Conservation (phyloP, 345 rosid genomes). For the Eucalyptus urophylla region DNA sequence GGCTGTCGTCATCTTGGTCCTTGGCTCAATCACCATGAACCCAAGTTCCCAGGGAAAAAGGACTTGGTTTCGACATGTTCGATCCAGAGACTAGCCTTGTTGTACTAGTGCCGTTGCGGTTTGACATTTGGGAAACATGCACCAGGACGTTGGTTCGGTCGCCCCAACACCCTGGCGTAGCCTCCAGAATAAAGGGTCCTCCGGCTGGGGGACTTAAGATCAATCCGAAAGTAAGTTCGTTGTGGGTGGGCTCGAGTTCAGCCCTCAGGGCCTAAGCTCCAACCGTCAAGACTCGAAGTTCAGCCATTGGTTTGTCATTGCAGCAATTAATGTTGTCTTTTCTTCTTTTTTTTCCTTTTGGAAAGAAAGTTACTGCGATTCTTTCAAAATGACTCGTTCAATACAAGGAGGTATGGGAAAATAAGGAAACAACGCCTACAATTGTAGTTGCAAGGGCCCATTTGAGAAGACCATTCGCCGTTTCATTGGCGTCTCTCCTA, state of each 20-base stretch:
- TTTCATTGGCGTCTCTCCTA: background rate
- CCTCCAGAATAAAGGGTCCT: background rate
- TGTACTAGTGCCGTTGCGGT: background rate
- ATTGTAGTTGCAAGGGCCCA: background rate
- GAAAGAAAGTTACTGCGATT: background rate
- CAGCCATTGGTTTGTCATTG: background rate
- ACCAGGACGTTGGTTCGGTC: background rate
- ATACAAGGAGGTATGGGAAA: background rate
- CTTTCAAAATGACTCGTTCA: background rate
- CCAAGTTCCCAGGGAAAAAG: background rate
- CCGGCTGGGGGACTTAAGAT: background rate
- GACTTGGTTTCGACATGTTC: background rate
- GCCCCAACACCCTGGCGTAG: background rate
- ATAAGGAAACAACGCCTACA: background rate
- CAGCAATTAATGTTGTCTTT: background rate
- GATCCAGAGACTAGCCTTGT: background rate
- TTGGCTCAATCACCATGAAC: background rate
- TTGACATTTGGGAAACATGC: background rate
- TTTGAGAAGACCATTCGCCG: background rate
- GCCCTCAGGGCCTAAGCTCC: background rate
- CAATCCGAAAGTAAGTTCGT: background rate
- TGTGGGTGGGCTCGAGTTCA: background rate
- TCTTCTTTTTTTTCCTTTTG: background rate
- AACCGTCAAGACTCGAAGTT: background rate
- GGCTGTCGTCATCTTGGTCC: background rate